Evolutionary conservation across 2,329 filamentous ascomycete species (phyloP).

Genomic region (Fusarium irregulare): DNA sequence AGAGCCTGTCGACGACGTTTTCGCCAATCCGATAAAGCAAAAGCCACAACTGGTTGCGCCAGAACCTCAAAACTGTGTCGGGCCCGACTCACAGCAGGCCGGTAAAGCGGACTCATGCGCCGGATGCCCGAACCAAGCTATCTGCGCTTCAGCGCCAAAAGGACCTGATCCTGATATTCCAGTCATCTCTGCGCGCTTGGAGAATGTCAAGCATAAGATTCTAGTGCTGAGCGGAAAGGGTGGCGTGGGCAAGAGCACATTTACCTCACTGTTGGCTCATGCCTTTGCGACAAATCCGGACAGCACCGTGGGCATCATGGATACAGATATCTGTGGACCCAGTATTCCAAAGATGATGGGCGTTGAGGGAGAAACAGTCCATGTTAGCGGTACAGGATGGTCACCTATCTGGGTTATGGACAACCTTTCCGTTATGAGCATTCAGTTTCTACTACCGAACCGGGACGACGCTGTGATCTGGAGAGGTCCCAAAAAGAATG

Average conservation of each 20-base stretch:
- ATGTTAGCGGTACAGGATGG: constrained; percentile 90
- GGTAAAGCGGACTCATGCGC: constrained; percentile 85
- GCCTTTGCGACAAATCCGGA: constrained; percentile 86
- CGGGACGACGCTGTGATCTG: constrained; percentile 96
- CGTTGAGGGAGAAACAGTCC: constrained; percentile 91
- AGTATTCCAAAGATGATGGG: constrained; percentile 99
- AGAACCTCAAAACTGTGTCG: constrained; percentile 96
- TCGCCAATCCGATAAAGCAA: constrained; percentile 79
- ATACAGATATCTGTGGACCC: constrained; percentile 96
- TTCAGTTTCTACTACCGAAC: constrained; percentile 97
- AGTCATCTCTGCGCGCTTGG: constrained; percentile 84
- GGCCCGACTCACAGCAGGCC: constrained; percentile 80
- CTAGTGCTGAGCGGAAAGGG: constrained; percentile 94
- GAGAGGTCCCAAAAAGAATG: constrained; percentile 98
- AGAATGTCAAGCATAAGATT: constrained; percentile 88
- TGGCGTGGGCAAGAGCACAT: constrained; percentile 95
- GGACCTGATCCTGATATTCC: constrained; percentile 95
- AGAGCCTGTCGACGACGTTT: constrained; percentile 72
- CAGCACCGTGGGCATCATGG: constrained; percentile 91
- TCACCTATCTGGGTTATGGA: constrained; percentile 95
- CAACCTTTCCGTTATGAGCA: constrained; percentile 94
- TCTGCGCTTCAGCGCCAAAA: constrained; percentile 94
- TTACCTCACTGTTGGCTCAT: constrained; percentile 87
- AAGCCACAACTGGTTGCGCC: constrained; percentile 90
- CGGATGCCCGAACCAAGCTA: constrained; percentile 94